A percentile compares a stretch with the other conserved stretches of the same genome.
phyloP scores from a whole-genome alignment of 805 yeast species.

The Starmerella bombi region DNA sequence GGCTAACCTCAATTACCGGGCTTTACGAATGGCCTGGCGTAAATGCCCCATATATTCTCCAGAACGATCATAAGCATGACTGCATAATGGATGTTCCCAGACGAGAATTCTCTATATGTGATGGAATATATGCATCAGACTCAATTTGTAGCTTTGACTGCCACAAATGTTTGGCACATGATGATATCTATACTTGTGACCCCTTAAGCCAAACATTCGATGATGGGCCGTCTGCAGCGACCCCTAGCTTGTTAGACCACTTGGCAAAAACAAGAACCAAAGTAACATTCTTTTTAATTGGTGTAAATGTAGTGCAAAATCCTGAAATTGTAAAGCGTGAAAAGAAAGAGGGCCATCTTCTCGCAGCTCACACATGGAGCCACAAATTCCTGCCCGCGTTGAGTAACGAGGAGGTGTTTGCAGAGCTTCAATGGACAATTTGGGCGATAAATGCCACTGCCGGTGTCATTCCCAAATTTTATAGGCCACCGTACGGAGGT shows the following conservation, averaged over 20 bases:
- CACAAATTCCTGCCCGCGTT: constrained; percentile 73
- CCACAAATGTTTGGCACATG: constrained; percentile 56
- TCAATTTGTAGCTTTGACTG: constrained; percentile 74
- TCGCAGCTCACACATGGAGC: constrained; percentile 88
- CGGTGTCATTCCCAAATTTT: constrained; percentile 76
- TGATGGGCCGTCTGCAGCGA: constrained; percentile 79
- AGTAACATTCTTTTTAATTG: constrained; percentile 76
- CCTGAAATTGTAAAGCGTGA: constrained; percentile 59
- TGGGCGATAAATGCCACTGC: constrained; percentile 98
- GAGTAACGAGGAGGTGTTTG: constrained; percentile 66
- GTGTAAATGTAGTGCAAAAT: constrained; percentile 60
- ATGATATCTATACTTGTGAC: constrained; percentile 67
- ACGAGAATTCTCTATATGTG: constrained; percentile 40
- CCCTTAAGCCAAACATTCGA: constrained; percentile 78
- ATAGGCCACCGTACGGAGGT: constrained; percentile 95
- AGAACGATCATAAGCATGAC: constrained; percentile 44
- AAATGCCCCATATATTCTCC: constrained; percentile 63
- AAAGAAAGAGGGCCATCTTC: constrained; percentile 51
- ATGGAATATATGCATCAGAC: constrained; percentile 17
- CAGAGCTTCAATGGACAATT: constrained; percentile 86
- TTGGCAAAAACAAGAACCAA: constrained; percentile 32
- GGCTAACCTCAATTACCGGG: constrained; percentile 70
- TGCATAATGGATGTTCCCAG: constrained; percentile 37
- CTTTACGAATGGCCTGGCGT: constrained; percentile 69
- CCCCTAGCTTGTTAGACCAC: constrained; percentile 44